Evolutionary conservation across 2,329 filamentous ascomycete genomes (phyloP), one percentile per base, ranked within the genome.

Genomic region (Venturia asperata): DNA sequence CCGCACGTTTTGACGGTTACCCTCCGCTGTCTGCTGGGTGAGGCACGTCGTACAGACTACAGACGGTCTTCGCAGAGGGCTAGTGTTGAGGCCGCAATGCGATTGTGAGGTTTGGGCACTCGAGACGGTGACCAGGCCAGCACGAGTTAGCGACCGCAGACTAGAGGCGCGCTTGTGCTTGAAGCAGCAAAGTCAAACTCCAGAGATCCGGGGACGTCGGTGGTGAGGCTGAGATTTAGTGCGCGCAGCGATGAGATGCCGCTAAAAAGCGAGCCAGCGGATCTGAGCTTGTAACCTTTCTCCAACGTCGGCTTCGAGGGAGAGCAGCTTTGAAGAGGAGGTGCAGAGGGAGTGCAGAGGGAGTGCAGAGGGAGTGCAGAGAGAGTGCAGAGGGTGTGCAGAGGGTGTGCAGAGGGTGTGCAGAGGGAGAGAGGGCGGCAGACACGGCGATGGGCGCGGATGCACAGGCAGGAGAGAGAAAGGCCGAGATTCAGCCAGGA

Each of bases 91-190:
- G 52, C 52, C 52, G 52, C 52, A 58, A 27, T 58, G 52, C 4
- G 52, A 37, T 58, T n/a, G 52, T 37, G 52, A 58, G 30, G 6
- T 58, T 34, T 58, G 47, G 47, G 47, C 47, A 52, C 47, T 52
- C 47, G 52, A 58, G 52, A 58, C 30, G 52, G 47, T 52, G 45
- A 52, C 52, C 52, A 58, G 52, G 52, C 52, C 52, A 58, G 52
- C 52, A 58, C 4, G 2, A 58, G 52, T 58, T 58, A 58, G 52
- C 21, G 52, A 58, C 30, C 5, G 27, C 30, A 37, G 52, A 37
- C 52, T 58, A 58, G 5, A 7, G 15, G 11, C 19, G 52, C 52
- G 52, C 52, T 58, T 58, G 52, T 37, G 52, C 52, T 58, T 11
- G 52, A 58, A 58, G 52, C 15, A 58, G 52, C 52, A 58, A 58